Evolutionary conservation across 257 asterid genomes (phyloP), one percentile per base, ranked within the genome.

Genomic region (Ligustrum vulgare): DNA sequence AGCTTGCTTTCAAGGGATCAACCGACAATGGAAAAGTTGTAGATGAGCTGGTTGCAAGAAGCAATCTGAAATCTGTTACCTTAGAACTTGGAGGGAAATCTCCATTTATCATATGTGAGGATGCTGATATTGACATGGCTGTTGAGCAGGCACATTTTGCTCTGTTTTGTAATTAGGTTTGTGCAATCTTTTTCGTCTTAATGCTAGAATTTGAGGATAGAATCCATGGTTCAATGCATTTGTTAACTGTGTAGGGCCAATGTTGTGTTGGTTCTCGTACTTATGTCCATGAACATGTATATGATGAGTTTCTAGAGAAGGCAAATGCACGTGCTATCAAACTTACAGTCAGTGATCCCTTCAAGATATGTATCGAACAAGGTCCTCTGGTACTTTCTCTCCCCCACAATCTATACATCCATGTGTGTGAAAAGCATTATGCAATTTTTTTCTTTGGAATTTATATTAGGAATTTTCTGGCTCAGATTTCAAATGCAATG

Each of bases 261-360:
- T 89, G 98, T 77, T 91, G 97, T 86, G 96, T 98, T 69, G 99
- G 98, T n/a, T 95, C 99, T n/a, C 75, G 97, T 37, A 92, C 97
- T 15, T 95, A 23, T 74, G 97, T 95, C 43, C 99, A 95, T 6
- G 99, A 95, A 79, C 75, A 85, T 68, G 90, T 95, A 23, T 90
- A 95, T 64, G 98, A 89, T 81, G 96, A 95, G 73, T 95, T 93
- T 71, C 75, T 91, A 22, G 97, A 82, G 85, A 93, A 95, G 83
- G 91, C 98, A 49, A 89, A 82, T 73, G 90, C 88, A 68, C 91
- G 91, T 31, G 94, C 98, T 8, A 0, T 87, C 76, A 87, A 86
- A 45, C 96, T 96, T 6, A 64, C 81, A 36, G 99, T 95, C 77
- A 98, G 99, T 33, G 99, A 95, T 85, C 99, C 99, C 1, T 95